These are phyloP conservation scores for Lactifluus pinguis DNA, from an alignment of 768 basidiomycete species.

Conservation along the genomic window DNA sequence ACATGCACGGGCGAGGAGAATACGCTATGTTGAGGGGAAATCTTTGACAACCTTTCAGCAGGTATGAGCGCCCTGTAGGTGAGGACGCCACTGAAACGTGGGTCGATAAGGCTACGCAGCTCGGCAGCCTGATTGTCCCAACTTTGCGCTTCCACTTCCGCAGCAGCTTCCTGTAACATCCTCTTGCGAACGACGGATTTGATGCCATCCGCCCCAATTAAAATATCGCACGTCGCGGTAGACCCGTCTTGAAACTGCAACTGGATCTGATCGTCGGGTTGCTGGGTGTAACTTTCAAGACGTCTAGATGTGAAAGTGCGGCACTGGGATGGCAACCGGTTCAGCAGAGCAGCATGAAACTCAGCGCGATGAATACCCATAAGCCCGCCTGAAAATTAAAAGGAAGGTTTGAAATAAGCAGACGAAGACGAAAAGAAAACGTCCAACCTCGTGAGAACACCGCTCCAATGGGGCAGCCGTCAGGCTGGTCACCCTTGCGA, in stretches of 20 bases:
- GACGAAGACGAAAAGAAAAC: not conserved
- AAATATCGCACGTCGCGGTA: too few relatives aligned
- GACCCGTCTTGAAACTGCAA: slow-evolving; percentile 50
- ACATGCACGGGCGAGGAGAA: too few relatives aligned
- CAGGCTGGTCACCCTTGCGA: too few relatives aligned
- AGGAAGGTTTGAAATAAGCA: not conserved
- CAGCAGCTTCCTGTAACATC: too few relatives aligned
- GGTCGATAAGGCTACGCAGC: too few relatives aligned
- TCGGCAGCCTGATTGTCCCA: slow-evolving; percentile 32
- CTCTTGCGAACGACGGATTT: too few relatives aligned
- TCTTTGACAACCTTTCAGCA: slow-evolving; percentile 32
- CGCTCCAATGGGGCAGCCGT: slow-evolving; percentile 43
- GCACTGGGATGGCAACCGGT: slow-evolving; percentile 34
- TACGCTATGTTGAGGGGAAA: slow-evolving; percentile 42
- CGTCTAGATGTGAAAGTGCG: too few relatives aligned
- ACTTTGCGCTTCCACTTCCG: slow-evolving; percentile 33
- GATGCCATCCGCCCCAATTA: too few relatives aligned
- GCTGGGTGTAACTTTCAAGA: slow-evolving; percentile 46
- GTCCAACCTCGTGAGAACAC: too few relatives aligned
- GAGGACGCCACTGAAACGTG: slow-evolving; percentile 49
- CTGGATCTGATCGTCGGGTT: slow-evolving; percentile 29
- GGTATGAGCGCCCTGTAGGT: too few relatives aligned
- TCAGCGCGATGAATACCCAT: slow-evolving; percentile 52
- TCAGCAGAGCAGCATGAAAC: slow-evolving; percentile 51
- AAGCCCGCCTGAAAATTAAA: slow-evolving; percentile 23